Base-by-base conservation (phyloP, 805 yeast species). In the Alloascoidea hylecoeti region DNA sequence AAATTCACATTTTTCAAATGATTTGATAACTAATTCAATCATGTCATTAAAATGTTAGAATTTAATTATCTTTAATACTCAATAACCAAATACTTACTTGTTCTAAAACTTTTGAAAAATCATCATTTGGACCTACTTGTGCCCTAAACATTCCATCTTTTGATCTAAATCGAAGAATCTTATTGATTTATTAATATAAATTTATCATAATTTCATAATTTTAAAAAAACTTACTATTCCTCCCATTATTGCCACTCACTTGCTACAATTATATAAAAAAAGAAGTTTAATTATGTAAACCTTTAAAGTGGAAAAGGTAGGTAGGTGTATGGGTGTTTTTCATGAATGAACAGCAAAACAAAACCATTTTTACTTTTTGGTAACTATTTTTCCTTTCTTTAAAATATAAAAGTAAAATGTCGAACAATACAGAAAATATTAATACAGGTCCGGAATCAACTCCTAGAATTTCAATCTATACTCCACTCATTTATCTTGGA, bases 81-180 rank as follows among this genome's bases (percentile, higher is more conserved):
- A 40, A 1, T 12, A 5, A 40, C 51, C n/a, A 9, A 23, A 9
- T 23, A n/a, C 30, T 33, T 33, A 48, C 48, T 28, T 41, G 17
- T 17, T 46, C 67, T 17, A 75, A 44, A 1, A 72, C 70, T 0
- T 47, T 46, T 3, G 56, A 50, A 42, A 82, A 73, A 5, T 60
- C 59, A 15, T 63, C 64, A 1, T 47, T 36, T 3, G 62, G 57
- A 17, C 72, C 72, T 18, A 70, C 72, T 17, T 60, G 53, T 27
- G 82, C 68, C 39, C 97, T 69, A 52, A 72, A 74, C 70, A 75
- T 78, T 5, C 97, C 97, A 46, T 82, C 81, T 49, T 73, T 83
- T 18, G 92, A 66, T 50, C 95, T 70, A 57, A 92, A 84, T 50
- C 98, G 65, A 16, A 81, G 60, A 46, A 88, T 71, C 85, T 63